Percentiles rank a stretch among this genome's conserved stretches.
Evolutionary conservation across 805 yeast species (phyloP).

Genomic region (Candida nonsorbophila): DNA sequence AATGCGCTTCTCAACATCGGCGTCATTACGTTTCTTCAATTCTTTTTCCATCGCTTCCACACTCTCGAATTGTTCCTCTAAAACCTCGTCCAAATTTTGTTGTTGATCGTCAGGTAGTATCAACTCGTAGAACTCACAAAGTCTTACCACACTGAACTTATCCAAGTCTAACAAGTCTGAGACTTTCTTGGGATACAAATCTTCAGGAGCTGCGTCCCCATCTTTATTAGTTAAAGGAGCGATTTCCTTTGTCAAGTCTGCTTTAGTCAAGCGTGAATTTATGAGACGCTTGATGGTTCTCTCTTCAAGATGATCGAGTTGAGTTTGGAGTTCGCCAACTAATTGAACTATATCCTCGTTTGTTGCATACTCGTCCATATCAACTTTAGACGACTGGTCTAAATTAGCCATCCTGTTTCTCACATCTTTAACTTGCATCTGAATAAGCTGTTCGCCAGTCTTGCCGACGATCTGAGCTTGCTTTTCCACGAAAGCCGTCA

Average conservation of each 20-base stretch:
- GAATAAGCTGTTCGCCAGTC: conserved; percentile 76
- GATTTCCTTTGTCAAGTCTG: conserved; percentile 34
- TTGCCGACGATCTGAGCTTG: conserved; percentile 62
- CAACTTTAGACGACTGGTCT: conserved; percentile 22
- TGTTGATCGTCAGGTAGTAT: conserved; percentile 60
- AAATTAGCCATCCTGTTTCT: conserved; percentile 27
- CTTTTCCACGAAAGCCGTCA: conserved; percentile 52
- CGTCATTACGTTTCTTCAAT: conserved; percentile 2
- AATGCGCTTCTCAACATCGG: conserved; percentile 4
- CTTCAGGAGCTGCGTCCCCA: conserved; percentile 59
- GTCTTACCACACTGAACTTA: conserved; percentile 42
- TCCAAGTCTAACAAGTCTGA: conserved; percentile 45
- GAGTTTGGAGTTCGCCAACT: conserved; percentile 87
- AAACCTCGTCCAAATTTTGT: conserved; percentile 24
- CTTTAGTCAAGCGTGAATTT: conserved; percentile 47
- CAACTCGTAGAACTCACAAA: conserved; percentile 72
- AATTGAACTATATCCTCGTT: conserved; percentile 82
- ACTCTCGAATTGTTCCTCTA: conserved; percentile 11
- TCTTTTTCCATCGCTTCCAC: conserved; percentile 8
- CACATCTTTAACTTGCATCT: conserved; percentile 58
- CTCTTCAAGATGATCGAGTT: conserved; percentile 73
- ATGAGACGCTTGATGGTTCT: conserved; percentile 66
- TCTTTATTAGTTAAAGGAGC: conserved; percentile 75
- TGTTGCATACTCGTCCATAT: conserved; percentile 58
- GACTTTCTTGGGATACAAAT: conserved; percentile 54